Evolutionary conservation across 257 asterid genomes (phyloP).

Genomic region (Petrea volubilis): DNA sequence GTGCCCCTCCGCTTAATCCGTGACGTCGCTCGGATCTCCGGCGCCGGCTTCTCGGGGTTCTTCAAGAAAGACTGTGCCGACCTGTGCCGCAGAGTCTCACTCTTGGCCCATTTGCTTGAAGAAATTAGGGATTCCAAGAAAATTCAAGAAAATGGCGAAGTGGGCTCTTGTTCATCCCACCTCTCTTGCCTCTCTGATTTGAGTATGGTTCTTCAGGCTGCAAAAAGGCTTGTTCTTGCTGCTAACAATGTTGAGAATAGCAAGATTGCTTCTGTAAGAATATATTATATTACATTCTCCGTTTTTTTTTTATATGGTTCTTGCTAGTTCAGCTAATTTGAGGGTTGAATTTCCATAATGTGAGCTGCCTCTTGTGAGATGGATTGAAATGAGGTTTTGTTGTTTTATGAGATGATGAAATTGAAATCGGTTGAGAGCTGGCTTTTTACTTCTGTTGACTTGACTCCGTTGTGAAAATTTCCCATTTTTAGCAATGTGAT

Average conservation of each 20-base stretch:
- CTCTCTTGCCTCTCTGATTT: slow-evolving; percentile 62
- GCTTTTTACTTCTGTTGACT: background rate
- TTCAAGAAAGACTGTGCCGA: slow-evolving; percentile 88
- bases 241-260: slow-evolving; percentile 46
- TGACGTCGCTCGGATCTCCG: slow-evolving; percentile 65
- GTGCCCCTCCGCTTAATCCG: slow-evolving; percentile 58
- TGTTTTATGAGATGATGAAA: slow-evolving; percentile 23
- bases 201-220: slow-evolving; percentile 49
- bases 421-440: slow-evolving; percentile 13
- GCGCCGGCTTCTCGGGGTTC: slow-evolving; percentile 65
- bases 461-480: slow-evolving; percentile 1
- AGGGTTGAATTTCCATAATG: background rate
- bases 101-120: slow-evolving; percentile 76
- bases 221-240: slow-evolving; percentile 48
- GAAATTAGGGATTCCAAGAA: slow-evolving; percentile 69
- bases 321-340: background rate
- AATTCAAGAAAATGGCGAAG: slow-evolving; percentile 13
- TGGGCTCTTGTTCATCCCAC: slow-evolving; percentile 44
- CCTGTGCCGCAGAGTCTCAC: slow-evolving; percentile 73
- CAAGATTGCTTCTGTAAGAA: slow-evolving; percentile 48
- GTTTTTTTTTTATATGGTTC: background rate
- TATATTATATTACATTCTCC: background rate
- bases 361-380: slow-evolving; percentile 16
- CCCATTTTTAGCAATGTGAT: slow-evolving; percentile 12
- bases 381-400: slow-evolving; percentile 11